Evolutionary conservation across 495 filamentous ascomycete genomes (phyloP).

Genomic region (Daldinia caldariorum): DNA sequence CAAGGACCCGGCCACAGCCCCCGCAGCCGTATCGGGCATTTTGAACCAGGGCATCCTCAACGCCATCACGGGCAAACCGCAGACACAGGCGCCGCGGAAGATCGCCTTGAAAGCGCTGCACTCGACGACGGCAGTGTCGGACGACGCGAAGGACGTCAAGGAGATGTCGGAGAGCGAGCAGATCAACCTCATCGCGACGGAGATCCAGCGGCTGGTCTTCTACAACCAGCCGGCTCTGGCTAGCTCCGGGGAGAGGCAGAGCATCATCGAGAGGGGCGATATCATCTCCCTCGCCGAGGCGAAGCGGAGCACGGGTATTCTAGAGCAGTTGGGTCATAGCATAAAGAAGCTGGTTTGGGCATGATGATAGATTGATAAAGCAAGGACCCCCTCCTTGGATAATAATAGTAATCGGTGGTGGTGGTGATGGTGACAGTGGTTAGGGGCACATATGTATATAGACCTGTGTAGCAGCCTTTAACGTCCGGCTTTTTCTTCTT

Average conservation of each 20-base stretch:
- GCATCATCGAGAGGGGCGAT: conserved; percentile 72
- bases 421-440: neutral
- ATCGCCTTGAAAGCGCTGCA: conserved; percentile 71
- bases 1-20: conserved; percentile 23
- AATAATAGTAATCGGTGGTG: neutral
- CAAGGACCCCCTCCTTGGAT: neutral
- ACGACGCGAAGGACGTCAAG: conserved; percentile 50
- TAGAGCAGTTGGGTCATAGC: conserved; percentile 86
- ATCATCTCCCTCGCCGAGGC: conserved; percentile 86
- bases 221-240: conserved; percentile 51
- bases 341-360: conserved; percentile 95
- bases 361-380: conserved; percentile 55
- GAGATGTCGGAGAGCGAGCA: conserved; percentile 73
- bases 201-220: conserved; percentile 60
- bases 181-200: conserved; percentile 73
- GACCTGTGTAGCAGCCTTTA: conserved; percentile 2
- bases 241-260: conserved; percentile 46
- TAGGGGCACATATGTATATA: conserved; percentile 15
- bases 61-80: conserved; percentile 41
- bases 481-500: neutral
- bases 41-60: conserved; percentile 41
- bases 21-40: conserved; percentile 28
- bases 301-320: conserved; percentile 82
- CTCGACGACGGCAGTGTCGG: conserved; percentile 59
- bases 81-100: conserved; percentile 44